phyloP scores from a whole-genome alignment of 176 grass and related monocot genomes.

The Lolium perenne region DNA sequence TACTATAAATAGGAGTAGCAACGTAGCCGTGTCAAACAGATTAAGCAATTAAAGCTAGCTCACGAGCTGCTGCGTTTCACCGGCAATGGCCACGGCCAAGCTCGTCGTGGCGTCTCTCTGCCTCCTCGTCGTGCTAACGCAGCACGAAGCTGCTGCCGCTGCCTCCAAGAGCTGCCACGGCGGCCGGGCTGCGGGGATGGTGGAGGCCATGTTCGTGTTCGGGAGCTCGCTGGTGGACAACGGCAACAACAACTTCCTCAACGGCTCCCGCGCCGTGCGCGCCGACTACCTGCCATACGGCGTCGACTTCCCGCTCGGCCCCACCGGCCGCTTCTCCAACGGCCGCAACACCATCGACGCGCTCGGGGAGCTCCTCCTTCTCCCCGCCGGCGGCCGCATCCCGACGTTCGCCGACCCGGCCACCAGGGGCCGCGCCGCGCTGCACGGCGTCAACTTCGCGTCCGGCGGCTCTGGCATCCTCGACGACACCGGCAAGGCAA shows the following conservation, averaged over 20 bases:
- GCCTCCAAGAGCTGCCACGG: background rate
- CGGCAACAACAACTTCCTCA: constrained; percentile 79
- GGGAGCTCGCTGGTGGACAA: constrained; percentile 82
- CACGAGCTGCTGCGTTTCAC: background rate
- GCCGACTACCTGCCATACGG: constrained; percentile 78
- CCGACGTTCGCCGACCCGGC: constrained; percentile 61
- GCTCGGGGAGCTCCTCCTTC: constrained; percentile 60
- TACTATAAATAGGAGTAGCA: constrained; percentile 34
- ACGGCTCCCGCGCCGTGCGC: constrained; percentile 51
- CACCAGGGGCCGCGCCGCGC: constrained; percentile 43
- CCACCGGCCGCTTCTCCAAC: constrained; percentile 74
- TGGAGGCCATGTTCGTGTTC: constrained; percentile 70
- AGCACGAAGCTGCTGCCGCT: background rate
- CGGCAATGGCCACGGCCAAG: constrained; percentile 38
- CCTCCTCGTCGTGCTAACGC: constrained; percentile 27
- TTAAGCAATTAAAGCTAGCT: background rate
- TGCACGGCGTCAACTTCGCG: constrained; percentile 68
- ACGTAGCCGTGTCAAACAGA: background rate
- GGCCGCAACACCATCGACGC: constrained; percentile 72
- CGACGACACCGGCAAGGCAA: constrained; percentile 52
- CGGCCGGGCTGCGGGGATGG: background rate
- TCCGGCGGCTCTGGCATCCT: constrained; percentile 81
- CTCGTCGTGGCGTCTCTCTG: constrained; percentile 4
- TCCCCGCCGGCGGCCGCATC: constrained; percentile 45
- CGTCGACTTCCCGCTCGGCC: constrained; percentile 73